Conservation (phyloP, 768 basidiomycete species). For the Tricholoma sp. region DNA sequence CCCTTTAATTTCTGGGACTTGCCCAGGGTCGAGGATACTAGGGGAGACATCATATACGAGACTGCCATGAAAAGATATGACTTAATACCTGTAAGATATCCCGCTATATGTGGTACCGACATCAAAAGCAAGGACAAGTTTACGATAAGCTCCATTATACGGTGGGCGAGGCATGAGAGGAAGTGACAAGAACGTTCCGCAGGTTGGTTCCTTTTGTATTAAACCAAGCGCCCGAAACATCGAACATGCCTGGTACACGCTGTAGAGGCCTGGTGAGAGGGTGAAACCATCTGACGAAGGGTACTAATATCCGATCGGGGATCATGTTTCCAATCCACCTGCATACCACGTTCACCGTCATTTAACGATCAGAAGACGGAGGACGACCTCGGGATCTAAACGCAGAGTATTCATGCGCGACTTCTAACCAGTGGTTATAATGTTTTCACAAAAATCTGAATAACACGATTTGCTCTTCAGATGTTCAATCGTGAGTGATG, state of each 20-base stretch:
- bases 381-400: background rate
- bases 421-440: too few relatives aligned
- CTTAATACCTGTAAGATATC: conserved; percentile 11
- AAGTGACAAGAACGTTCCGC: background rate
- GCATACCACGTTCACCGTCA: background rate
- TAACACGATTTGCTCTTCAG: too few relatives aligned
- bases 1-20: conserved; percentile 27
- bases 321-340: background rate
- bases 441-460: too few relatives aligned
- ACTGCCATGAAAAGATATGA: background rate
- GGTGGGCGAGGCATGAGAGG: background rate
- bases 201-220: background rate
- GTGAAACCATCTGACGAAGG: background rate
- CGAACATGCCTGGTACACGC: background rate
- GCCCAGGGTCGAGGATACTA: conserved; percentile 31
- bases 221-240: background rate
- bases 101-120: conserved; percentile 10
- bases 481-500: too few relatives aligned
- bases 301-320: background rate
- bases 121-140: conserved; percentile 7
- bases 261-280: background rate
- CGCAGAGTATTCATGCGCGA: too few relatives aligned
- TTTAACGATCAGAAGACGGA: background rate
- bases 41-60: background rate
- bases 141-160: conserved; percentile 4